Conservation (phyloP, 2,329 filamentous ascomycete genomes). For the Neofusicoccum parvum region DNA sequence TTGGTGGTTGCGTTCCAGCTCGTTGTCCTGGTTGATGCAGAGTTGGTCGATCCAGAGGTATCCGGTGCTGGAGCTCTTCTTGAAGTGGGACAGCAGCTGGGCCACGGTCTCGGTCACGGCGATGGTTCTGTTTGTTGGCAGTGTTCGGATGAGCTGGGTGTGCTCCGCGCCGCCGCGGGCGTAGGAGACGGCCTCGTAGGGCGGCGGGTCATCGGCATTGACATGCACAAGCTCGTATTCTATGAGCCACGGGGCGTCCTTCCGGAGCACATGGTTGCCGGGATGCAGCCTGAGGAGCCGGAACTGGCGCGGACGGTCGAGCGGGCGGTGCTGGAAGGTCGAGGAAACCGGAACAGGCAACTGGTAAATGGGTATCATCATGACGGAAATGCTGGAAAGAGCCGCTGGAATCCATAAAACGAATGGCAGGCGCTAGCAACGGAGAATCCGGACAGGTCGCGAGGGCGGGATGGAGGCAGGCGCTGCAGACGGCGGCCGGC, state of each 20-base stretch:
- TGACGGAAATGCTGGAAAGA: neutral
- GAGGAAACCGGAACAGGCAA: neutral
- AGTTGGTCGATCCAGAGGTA: constrained; percentile 24
- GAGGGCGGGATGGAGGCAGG: neutral
- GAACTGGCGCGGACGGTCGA: neutral
- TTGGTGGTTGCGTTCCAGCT: constrained; percentile 20
- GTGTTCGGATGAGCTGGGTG: neutral
- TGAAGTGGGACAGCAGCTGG: constrained; percentile 6
- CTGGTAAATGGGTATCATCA: constrained; percentile 18
- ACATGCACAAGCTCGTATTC: constrained; percentile 3
- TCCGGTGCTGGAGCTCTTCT: constrained; percentile 13
- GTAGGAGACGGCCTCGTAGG: constrained; percentile 24
- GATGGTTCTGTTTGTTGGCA: constrained; percentile 8
- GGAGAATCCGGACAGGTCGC: neutral
- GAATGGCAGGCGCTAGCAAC: neutral
- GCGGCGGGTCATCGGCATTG: neutral
- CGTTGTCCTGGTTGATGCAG: constrained; percentile 23
- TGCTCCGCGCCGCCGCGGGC: constrained; percentile 22
- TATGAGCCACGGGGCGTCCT: constrained; percentile 6
- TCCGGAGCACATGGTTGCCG: neutral
- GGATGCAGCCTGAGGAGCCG: neutral
- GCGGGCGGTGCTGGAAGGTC: neutral
- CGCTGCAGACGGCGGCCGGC: too few relatives aligned
- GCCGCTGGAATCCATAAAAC: neutral
- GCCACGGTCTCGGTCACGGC: constrained; percentile 18